Percentiles rank a stretch among this genome's conserved stretches.
phyloP scores from a whole-genome alignment of 164 flowering plant species.

The Cinnamomum micranthum region DNA sequence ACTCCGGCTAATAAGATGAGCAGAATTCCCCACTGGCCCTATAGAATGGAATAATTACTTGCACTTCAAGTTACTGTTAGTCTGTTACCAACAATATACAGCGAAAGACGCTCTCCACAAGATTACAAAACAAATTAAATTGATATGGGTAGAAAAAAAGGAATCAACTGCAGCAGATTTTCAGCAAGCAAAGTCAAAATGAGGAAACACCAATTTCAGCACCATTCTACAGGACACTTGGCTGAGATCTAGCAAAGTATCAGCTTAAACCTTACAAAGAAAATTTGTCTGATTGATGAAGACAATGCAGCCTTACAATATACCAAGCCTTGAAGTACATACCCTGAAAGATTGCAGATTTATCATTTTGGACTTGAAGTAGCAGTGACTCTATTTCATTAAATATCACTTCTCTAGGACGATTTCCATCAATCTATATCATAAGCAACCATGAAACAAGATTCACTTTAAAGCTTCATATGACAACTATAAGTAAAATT shows the following conservation, averaged over 20 bases:
- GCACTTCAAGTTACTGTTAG: background rate
- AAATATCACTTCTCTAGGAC: constrained; percentile 62
- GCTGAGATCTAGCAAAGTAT: background rate
- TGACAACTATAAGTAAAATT: background rate
- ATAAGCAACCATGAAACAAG: constrained; percentile 3
- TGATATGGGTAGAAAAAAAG: background rate
- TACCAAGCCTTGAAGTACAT: background rate
- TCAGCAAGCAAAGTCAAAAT: background rate
- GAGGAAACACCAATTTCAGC: background rate
- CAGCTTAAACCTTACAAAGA: background rate
- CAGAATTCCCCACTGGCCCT: background rate
- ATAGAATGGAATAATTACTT: background rate
- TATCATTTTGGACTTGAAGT: constrained; percentile 40
- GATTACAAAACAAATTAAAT: background rate
- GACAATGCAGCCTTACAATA: background rate
- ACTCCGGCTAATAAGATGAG: background rate
- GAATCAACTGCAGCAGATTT: background rate
- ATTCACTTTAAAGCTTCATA: background rate
- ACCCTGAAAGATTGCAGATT: constrained; percentile 16
- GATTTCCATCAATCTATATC: constrained; percentile 76
- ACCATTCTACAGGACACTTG: background rate
- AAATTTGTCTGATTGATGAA: background rate
- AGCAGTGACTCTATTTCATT: constrained; percentile 54
- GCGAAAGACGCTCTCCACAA: background rate
- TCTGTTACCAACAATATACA: background rate